These are phyloP conservation scores for Phytophthora kernoviae DNA, from an alignment of 352 stramenopile genomes.

Conservation along the genomic window DNA sequence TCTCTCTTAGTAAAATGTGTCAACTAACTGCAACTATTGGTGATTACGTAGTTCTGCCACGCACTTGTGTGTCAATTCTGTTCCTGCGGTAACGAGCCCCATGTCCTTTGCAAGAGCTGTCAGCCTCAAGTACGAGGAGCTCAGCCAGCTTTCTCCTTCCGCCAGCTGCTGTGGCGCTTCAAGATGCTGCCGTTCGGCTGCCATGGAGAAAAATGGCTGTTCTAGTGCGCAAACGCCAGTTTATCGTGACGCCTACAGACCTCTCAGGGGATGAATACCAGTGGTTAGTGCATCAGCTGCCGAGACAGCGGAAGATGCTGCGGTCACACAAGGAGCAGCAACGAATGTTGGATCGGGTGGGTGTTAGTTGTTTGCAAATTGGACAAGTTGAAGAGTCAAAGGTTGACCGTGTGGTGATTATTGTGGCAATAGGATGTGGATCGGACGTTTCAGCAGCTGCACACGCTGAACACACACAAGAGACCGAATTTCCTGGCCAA, in stretches of 20 bases:
- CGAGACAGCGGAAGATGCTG: slow-evolving; percentile 20
- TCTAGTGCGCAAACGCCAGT: slow-evolving; percentile 42
- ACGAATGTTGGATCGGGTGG: slow-evolving; percentile 43
- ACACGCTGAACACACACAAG: slow-evolving; percentile 30
- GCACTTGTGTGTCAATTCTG: slow-evolving; percentile 50
- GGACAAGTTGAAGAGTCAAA: background rate
- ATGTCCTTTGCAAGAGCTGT: slow-evolving; percentile 46
- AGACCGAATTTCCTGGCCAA: slow-evolving; percentile 27
- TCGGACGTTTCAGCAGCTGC: slow-evolving; percentile 50
- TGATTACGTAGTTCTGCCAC: slow-evolving; percentile 41
- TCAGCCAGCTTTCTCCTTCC: slow-evolving; percentile 46
- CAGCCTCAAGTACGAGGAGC: slow-evolving; percentile 45
- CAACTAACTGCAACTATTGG: slow-evolving; percentile 2
- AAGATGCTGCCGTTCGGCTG: slow-evolving; percentile 54
- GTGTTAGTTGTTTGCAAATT: background rate
- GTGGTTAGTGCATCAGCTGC: slow-evolving; percentile 33
- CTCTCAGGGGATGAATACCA: slow-evolving; percentile 41
- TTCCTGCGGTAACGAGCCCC: slow-evolving; percentile 33
- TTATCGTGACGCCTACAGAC: slow-evolving; percentile 31
- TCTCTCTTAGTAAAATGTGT: slow-evolving; percentile 10
- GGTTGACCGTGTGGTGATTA: background rate
- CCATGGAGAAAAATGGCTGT: slow-evolving; percentile 58
- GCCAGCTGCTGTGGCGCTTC: slow-evolving; percentile 50
- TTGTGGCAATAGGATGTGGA: slow-evolving; percentile 39
- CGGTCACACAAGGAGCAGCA: slow-evolving; percentile 36